These are phyloP conservation scores for Vitis hybrid DNA, from an alignment of 177 flowering plant species.

Conservation along the genomic window DNA sequence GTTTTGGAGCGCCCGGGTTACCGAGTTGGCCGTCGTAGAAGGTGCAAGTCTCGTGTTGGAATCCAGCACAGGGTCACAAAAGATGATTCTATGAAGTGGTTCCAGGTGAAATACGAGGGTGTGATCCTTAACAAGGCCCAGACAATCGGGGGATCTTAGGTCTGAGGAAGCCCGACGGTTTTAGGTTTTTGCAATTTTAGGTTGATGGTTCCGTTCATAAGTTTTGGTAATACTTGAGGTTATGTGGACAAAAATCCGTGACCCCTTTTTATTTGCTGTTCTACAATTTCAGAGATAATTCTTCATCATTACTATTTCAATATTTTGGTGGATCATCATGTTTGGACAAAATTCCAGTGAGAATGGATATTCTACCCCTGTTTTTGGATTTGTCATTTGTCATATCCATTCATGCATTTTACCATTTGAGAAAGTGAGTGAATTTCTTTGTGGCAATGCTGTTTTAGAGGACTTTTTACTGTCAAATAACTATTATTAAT, in stretches of 20 bases:
- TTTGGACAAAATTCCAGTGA: too few species aligned
- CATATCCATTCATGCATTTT: too few species aligned
- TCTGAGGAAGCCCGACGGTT: background rate
- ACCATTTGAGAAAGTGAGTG: too few species aligned
- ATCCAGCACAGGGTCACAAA: slow-evolving; percentile 62
- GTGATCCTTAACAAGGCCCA: slow-evolving; percentile 88
- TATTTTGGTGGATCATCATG: too few species aligned
- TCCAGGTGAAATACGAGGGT: slow-evolving; percentile 77
- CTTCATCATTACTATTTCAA: background rate
- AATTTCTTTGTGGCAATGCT: too few species aligned
- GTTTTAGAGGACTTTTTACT: too few species aligned
- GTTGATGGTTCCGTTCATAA: background rate
- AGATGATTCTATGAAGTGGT: slow-evolving; percentile 51
- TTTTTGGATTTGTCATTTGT: too few species aligned
- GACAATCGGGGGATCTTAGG: slow-evolving; percentile 19
- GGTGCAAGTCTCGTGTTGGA: slow-evolving; percentile 84
- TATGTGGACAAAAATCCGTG: background rate
- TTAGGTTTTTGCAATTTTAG: background rate
- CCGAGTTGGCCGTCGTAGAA: slow-evolving; percentile 75
- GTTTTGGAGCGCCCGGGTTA: slow-evolving; percentile 85
- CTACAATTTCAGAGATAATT: background rate
- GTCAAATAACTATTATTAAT: too few species aligned
- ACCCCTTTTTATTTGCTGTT: background rate
- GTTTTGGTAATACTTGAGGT: background rate
- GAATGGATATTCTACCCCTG: too few species aligned